These are phyloP conservation scores for Bruguiera gymnorhiza DNA, from an alignment of 345 rosid species.

Conservation along the genomic window DNA sequence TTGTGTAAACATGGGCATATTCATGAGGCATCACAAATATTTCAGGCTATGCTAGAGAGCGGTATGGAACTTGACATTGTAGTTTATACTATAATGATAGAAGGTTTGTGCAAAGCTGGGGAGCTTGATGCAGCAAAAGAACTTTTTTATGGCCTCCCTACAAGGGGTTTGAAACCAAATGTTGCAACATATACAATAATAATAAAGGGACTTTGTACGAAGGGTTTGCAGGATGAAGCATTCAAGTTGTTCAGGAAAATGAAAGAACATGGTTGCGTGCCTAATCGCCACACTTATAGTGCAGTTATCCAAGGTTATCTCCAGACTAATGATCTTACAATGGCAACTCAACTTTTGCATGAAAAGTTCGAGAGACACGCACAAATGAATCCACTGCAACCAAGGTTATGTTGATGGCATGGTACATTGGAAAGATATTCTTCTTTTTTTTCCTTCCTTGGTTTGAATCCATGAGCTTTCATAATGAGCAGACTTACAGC, in stretches of 20 bases:
- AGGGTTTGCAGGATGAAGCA: slow-evolving; percentile 18
- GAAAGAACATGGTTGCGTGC: slow-evolving; percentile 4
- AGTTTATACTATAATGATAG: slow-evolving; percentile 4
- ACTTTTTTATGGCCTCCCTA: neutral
- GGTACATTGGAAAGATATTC: no score
- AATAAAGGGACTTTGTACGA: slow-evolving; percentile 5
- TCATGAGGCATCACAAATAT: neutral
- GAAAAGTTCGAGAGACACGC: neutral
- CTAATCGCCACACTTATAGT: slow-evolving; percentile 3
- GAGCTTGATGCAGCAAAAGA: slow-evolving; percentile 7
- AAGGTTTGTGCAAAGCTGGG: slow-evolving; percentile 9
- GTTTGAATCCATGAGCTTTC: no score
- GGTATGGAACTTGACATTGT: neutral
- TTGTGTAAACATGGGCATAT: slow-evolving; percentile 8
- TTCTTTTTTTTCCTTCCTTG: no score
- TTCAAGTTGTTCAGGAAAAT: slow-evolving; percentile 12
- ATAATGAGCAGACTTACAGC: no score
- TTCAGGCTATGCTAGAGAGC: neutral
- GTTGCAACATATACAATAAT: slow-evolving; percentile 2
- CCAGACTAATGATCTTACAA: neutral
- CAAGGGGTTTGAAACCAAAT: slow-evolving; percentile 8
- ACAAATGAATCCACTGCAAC: neutral
- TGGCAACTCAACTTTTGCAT: slow-evolving; percentile 1
- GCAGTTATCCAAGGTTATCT: slow-evolving; percentile 13
- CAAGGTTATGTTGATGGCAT: no score